Evolutionary conservation across 805 yeast genomes (phyloP).

Genomic region (Debaryomyces maramus): DNA sequence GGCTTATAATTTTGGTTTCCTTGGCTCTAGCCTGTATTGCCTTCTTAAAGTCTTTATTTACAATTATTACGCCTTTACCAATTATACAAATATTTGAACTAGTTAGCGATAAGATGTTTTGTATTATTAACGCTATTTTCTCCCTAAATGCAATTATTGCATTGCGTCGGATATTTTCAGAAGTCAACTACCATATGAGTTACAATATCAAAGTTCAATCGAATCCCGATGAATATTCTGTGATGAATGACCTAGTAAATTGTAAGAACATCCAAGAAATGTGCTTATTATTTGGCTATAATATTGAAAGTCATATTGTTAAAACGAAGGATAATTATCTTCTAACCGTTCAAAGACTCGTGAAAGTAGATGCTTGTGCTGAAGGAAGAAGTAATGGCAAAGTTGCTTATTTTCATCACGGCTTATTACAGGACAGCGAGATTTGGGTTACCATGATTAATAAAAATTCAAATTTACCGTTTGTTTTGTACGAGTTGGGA

Average conservation of each 20-base stretch:
- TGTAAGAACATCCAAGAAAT: conserved; percentile 54
- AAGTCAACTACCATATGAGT: background rate
- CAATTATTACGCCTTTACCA: background rate
- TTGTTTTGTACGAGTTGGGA: conserved; percentile 73
- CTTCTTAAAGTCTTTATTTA: background rate
- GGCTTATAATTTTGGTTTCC: background rate
- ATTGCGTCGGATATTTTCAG: background rate
- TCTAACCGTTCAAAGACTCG: conserved; percentile 70
- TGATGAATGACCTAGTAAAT: background rate
- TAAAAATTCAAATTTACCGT: conserved; percentile 56
- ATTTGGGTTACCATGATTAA: conserved; percentile 57
- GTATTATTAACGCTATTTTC: background rate
- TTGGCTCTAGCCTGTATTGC: background rate
- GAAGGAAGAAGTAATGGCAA: conserved; percentile 26
- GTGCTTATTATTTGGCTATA: conserved; percentile 67
- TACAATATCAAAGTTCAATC: background rate
- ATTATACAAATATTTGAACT: background rate
- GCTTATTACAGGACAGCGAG: conserved; percentile 86
- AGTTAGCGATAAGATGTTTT: background rate
- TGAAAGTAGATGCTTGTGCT: conserved; percentile 27
- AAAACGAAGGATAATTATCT: conserved; percentile 75
- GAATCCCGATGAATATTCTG: background rate
- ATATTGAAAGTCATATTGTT: conserved; percentile 74
- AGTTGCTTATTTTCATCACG: conserved; percentile 86
- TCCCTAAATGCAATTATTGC: background rate